Evolutionary conservation across 352 stramenopile species (phyloP), one percentile per base, ranked within the genome.

Genomic region (Pythium folliculosum): DNA sequence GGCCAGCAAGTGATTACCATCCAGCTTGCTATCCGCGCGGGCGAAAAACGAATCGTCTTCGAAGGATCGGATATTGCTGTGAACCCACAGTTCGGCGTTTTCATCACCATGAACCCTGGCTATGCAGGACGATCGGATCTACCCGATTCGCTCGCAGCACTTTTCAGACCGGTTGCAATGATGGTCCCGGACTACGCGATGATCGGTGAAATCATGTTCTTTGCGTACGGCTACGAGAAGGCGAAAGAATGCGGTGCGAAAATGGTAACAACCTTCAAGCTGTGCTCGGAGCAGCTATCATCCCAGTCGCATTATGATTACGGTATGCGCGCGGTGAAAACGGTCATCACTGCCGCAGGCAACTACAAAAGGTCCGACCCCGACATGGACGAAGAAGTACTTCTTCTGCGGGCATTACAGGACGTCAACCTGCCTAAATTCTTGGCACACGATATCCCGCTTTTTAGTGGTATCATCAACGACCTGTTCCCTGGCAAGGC

Each of bases 171-270:
- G 0, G 96, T 99, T 25, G 96, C 96, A 5, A 99, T 99, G 96
- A 99, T 99, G 96, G 94, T 98, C 21, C 94, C 94, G 0, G 94
- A 98, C 71, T 98, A 98, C 64, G 92, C 89, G 6, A 91, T 98
- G 69, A 98, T 98, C 56, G 94, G 92, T 40, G 94, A 98, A 68
- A 98, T 98, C 74, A 98, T 98, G 93, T 95, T 98, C 45, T 98
- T 98, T 62, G 90, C 89, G 7, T 98, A 97, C 53, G 95, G 95
- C 6, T 98, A 98, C 64, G 86, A 95, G 57, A 95, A 98, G 43
- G 95, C 93, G 13, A 92, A 95, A 49, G 84, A 97, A 27, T 98
- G 92, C 45, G 94, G 92, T 1, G 89, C 94, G 12, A 98, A 98
- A 57, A 98, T 98, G 94, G 95, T 98, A 21, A 97, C 94, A 17